Base-by-base conservation (phyloP, 805 yeast genomes). In the Starmerella powellii region DNA sequence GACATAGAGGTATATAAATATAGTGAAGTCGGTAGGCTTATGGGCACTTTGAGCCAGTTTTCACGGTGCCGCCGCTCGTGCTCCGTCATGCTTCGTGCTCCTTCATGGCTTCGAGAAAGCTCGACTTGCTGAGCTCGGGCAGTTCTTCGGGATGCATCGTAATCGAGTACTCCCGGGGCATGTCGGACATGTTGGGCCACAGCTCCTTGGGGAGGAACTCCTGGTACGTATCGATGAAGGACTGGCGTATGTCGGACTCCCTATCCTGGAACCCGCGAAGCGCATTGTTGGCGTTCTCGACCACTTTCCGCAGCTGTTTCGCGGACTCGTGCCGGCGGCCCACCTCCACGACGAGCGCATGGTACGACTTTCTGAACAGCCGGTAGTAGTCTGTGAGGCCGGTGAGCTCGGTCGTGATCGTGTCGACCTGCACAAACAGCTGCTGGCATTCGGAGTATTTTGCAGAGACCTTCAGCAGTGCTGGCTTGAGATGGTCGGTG, bases 131-230 rank as follows among this genome's bases (percentile, higher is more conserved):
- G 12, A 52, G 21, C 3, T 34, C 46, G 2, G 60, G 60, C 5
- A 54, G 18, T 3, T 31, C 28, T 16, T 49, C 49, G 2, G 41
- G 37, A 10, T 44, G 48, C 11, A 42, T 31, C 16, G 31, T 28
- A 18, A 62, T 44, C 19, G 51, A 44, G 21, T 56, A 61, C 27
- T 51, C 48, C 17, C 28, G 31, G 4, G 64, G 64, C n/a, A 49
- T 44, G 45, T 55, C 67, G 28, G 63, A 59, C 31, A 68, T 58
- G 2, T 67, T 67, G 1, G 66, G 61, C 74, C 75, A 73, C 3
- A 74, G 59, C 46, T 72, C 72, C 34, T 58, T 63, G 0, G 87
- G 87, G 12, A 79, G 59, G 48, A 58, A 78, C 31, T 70, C 71
- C 0, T 78, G 79, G 57, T 76, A 65, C 4, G 60, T 55, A 2